These are phyloP conservation scores for Apiospora aurea DNA, from an alignment of 2,329 filamentous ascomycete species.

Conservation along the genomic window DNA sequence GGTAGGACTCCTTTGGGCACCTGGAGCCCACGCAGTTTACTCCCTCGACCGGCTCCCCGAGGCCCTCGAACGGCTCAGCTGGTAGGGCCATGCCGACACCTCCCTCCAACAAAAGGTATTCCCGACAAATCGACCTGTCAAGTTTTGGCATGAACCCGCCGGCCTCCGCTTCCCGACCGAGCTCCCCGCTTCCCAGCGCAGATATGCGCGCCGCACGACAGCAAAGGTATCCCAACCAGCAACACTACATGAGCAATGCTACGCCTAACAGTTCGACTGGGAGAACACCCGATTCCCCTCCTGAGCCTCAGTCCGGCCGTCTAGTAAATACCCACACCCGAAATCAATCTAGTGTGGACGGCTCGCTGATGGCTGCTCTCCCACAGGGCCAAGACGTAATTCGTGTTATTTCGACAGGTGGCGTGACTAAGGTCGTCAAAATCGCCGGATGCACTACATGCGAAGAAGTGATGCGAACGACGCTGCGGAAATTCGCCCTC, in stretches of 20 bases:
- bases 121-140: constrained; percentile 62
- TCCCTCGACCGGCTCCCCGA: constrained; percentile 70
- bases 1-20: constrained; percentile 81
- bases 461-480: constrained; percentile 91
- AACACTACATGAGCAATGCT: constrained; percentile 54
- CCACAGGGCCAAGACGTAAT: constrained; percentile 89
- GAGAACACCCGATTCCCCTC: constrained; percentile 66
- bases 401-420: constrained; percentile 89
- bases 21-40: constrained; percentile 70
- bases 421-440: constrained; percentile 91
- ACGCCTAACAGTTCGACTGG: constrained; percentile 59
- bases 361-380: constrained; percentile 83
- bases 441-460: constrained; percentile 90
- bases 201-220: constrained; percentile 63
- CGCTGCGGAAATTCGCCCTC: constrained; percentile 84
- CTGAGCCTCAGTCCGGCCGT: constrained; percentile 68
- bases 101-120: constrained; percentile 68
- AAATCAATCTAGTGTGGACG: constrained; percentile 84
- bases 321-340: constrained; percentile 74
- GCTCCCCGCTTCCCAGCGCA: constrained; percentile 68
- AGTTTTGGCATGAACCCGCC: constrained; percentile 48
- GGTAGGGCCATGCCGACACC: constrained; percentile 53
- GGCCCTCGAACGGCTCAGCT: constrained; percentile 61
- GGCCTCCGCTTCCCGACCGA: constrained; percentile 62
- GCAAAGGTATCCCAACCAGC: constrained; percentile 61